A percentile compares a stretch with the other conserved stretches of the same genome.
Conservation (phyloP, 257 asterid species). For the Rehmannia glutinosa region DNA sequence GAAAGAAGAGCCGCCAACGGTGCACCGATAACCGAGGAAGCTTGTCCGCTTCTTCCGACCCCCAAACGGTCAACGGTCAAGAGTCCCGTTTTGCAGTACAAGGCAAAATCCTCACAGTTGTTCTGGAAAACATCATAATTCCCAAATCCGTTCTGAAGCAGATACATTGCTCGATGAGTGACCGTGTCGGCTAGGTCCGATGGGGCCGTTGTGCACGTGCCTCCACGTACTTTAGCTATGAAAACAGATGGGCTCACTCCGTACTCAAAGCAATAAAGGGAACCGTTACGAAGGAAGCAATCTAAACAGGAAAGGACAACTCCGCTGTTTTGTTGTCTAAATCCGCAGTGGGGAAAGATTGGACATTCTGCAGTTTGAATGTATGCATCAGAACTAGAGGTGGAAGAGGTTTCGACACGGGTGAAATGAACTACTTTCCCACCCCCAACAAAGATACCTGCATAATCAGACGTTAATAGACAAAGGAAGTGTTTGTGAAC, state of each 20-base stretch:
- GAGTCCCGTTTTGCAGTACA: slow-evolving; percentile 88
- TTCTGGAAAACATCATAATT: too few species aligned
- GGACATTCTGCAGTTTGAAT: slow-evolving; percentile 48
- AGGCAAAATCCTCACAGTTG: slow-evolving; percentile 84
- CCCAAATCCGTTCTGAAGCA: slow-evolving; percentile 78
- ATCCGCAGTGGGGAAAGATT: slow-evolving; percentile 81
- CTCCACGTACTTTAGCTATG: too few species aligned
- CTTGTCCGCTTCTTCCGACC: slow-evolving; percentile 80
- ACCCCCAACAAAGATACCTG: slow-evolving; percentile 83
- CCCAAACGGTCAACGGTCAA: slow-evolving; percentile 60
- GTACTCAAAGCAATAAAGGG: slow-evolving; percentile 64
- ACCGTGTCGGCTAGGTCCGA: slow-evolving; percentile 54
- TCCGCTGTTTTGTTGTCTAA: slow-evolving; percentile 58
- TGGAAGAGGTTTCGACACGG: slow-evolving; percentile 34
- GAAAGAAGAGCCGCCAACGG: too few species aligned
- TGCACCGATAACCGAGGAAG: too few species aligned
- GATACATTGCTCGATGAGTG: slow-evolving; percentile 73
- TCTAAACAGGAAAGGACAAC: slow-evolving; percentile 72
- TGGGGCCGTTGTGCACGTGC: too few species aligned
- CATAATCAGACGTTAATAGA: too few species aligned
- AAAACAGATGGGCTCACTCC: slow-evolving; percentile 61
- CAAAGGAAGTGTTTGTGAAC: too few species aligned
- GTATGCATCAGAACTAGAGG: slow-evolving; percentile 30
- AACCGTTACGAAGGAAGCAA: slow-evolving; percentile 68
- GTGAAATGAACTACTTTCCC: slow-evolving; percentile 87